Base-by-base conservation (phyloP, 208 protist genomes). In the Phytomonas sp. region DNA sequence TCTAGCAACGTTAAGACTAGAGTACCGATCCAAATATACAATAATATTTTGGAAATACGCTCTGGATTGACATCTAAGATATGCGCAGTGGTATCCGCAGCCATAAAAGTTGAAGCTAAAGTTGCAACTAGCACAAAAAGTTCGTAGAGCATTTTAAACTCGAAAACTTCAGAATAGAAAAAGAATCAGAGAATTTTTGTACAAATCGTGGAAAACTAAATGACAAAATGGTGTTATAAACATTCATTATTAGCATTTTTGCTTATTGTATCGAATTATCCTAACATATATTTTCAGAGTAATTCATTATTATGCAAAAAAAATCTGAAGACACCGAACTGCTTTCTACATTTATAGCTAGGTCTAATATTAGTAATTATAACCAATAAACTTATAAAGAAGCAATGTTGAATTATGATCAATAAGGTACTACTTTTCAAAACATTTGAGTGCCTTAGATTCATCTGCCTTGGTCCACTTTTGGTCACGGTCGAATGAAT, bases 401-500 rank as follows among this genome's bases (percentile, higher is more conserved):
- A 26, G 26, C 12, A 4, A 49, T 49, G 6, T 49, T 12, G 6
- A 4, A 49, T 37, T 37, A 37, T 37, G 34, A 37, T 23, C 40
- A 12, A 19, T 49, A 49, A 49, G 26, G 23, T 56, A 26, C 26
- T 56, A 56, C 45, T 56, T 56, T 56, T 56, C 45, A 56, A 56
- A 19, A 26, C 45, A 56, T 59, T 73, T 60, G 29, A 76, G 60
- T 32, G 75, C 77, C 52, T 78, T 62, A 14, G 75, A 71, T 30
- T 89, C 76, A 72, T 95, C 90, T 4, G 37, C 66, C 7, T 74
- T 73, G 16, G 69, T 82, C 90, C 90, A 95, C 59, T 75, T 80
- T 60, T 91, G 87, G 68, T 94, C 78, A 8, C 87, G 75, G 60
- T 89, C 75, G 78, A 93, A 96, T 12, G 91, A 86, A 34, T 84